These are phyloP conservation scores for Neurospora discreta DNA, from an alignment of 495 filamentous ascomycete genomes.

Conservation along the genomic window DNA sequence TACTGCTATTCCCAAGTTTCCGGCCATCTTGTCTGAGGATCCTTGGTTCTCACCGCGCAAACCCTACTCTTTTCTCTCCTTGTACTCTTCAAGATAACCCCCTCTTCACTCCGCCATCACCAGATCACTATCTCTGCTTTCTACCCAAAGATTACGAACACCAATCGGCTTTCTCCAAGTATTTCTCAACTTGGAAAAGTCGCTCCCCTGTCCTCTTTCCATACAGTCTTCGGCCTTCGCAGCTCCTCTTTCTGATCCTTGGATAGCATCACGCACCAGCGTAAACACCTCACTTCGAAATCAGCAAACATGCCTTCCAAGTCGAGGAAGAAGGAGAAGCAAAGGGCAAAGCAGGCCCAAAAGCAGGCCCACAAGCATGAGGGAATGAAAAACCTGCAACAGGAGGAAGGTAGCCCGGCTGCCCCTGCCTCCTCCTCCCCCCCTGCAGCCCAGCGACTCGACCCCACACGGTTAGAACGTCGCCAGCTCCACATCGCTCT, in stretches of 20 bases:
- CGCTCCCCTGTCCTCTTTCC: neutral
- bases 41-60: neutral
- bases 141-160: no score
- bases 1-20: neutral
- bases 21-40: neutral
- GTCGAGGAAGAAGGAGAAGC: neutral
- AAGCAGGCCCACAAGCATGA: neutral
- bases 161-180: no score
- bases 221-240: neutral
- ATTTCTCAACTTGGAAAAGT: neutral
- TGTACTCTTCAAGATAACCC: neutral
- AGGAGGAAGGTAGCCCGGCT: neutral
- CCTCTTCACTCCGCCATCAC: neutral
- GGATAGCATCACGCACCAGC: neutral
- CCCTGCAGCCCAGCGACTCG: no score
- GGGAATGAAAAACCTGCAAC: neutral
- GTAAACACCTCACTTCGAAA: neutral
- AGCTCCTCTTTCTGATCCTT: neutral
- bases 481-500: neutral
- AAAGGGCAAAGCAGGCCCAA: neutral
- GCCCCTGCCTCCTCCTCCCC: neutral
- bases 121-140: neutral
- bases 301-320: neutral
- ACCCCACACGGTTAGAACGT: neutral
- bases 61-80: neutral